Evolutionary conservation across 495 filamentous ascomycete genomes (phyloP), one percentile per base, ranked within the genome.

Genomic region (Hypoxylon cercidicola): DNA sequence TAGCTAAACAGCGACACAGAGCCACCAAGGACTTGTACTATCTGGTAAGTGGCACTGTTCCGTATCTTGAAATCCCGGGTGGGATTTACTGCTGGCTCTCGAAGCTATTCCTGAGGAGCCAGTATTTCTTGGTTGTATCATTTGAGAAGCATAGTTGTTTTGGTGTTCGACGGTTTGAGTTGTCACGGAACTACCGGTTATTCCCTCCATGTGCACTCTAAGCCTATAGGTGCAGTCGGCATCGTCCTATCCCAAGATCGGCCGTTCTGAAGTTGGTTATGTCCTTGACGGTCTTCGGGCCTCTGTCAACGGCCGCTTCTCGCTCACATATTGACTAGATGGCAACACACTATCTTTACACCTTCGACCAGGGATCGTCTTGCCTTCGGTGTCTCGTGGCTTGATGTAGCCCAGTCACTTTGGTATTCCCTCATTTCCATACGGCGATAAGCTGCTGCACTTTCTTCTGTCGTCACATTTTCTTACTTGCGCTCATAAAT

Each of bases 1-100:
- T 82, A 7, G 81, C 81, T 0, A 73, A 76, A 32, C 76, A 78
- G 43, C 72, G 78, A n/a, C 66, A 72, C 35, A 77, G 73, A 49
- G 48, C 64, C 1, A 69, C 75, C n/a, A 81, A 81, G 11, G 81
- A 83, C 34, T 66, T 74, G 0, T 82, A 82, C 48, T 83, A 78
- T 46, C 71, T 79, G 71, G 79, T 81, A 60, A 55, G 72, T 64
- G 0, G 1, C 20, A 44, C 16, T 34, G 25, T 23, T n/a, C 18
- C 30, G 20, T 8, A 16, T 13, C 23, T 1, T 19, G 37, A 12
- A 15, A 49, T 16, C 20, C 35, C 16, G 28, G 0, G 4, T 47
- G 12, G 16, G 7, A 41, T 18, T 9, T 9, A 18, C 12, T 39
- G 12, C n/a, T 30, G 4, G 16, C 19, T 35, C 18, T 50, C 5